A percentile compares a stretch with the other conserved stretches of the same genome.
Conservation (phyloP, 2,329 filamentous ascomycete genomes). For the Claviceps cyperi region DNA sequence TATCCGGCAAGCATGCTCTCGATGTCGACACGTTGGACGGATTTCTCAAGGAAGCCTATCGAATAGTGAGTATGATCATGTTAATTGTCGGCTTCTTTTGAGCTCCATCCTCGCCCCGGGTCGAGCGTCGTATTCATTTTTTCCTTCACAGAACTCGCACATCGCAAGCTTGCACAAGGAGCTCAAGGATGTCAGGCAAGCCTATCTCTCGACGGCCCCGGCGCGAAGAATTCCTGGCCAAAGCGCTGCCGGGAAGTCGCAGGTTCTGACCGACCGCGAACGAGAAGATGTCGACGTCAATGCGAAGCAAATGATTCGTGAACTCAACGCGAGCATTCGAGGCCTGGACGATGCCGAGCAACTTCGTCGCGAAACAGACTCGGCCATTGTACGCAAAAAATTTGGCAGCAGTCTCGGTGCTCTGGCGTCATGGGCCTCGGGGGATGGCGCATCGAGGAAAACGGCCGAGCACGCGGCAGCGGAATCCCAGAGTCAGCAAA, state of each 20-base stretch:
- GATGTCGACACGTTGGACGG: constrained; percentile 49
- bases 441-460: constrained; percentile 32
- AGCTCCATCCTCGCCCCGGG: too few species aligned
- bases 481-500: constrained; percentile 52
- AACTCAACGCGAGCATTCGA: constrained; percentile 69
- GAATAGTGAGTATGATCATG: constrained; percentile 50
- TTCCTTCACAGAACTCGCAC: constrained; percentile 54
- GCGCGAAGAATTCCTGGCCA: constrained; percentile 42
- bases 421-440: constrained; percentile 51
- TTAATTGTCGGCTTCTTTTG: not conserved
- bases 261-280: constrained; percentile 62
- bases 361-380: constrained; percentile 62
- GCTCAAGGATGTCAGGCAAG: constrained; percentile 68
- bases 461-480: constrained; percentile 54
- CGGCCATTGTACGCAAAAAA: constrained; percentile 57
- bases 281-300: constrained; percentile 78
- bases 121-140: not conserved
- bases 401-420: constrained; percentile 49
- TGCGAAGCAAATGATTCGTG: constrained; percentile 70
- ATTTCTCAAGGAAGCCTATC: constrained; percentile 87
- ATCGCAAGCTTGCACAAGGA: constrained; percentile 69
- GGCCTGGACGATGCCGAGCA: constrained; percentile 70
- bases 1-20: constrained; percentile 25
- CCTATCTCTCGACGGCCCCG: constrained; percentile 74
- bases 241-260: constrained; percentile 27